Conservation (phyloP, 148 eudicot species). For the Silene latifolia region DNA sequence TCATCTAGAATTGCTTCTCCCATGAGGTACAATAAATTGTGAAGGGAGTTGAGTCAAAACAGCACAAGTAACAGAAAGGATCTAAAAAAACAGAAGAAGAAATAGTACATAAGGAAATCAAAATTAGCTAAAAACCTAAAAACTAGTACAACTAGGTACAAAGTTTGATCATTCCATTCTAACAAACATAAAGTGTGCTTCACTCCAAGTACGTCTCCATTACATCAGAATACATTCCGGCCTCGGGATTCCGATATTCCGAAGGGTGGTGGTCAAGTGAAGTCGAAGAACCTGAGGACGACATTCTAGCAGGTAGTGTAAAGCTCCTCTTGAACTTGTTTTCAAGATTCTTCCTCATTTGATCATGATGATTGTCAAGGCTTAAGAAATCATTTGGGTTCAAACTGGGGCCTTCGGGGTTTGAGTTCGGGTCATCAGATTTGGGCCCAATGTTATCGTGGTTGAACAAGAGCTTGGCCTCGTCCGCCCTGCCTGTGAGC, state of each 20-base stretch:
- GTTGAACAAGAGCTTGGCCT: slow-evolving; percentile 63
- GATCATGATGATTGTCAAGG: slow-evolving; percentile 56
- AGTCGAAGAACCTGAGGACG: slow-evolving; percentile 72
- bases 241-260: slow-evolving; percentile 54
- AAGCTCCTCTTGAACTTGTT: slow-evolving; percentile 83
- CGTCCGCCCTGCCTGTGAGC: slow-evolving; percentile 69
- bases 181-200: slow-evolving; percentile 10
- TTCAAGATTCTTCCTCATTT: slow-evolving; percentile 55
- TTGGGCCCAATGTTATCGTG: slow-evolving; percentile 57
- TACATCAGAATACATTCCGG: slow-evolving; percentile 81
- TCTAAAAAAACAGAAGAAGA: slow-evolving; percentile 11
- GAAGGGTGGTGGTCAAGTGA: slow-evolving; percentile 71
- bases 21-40: slow-evolving; percentile 24
- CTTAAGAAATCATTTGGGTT: slow-evolving; percentile 72
- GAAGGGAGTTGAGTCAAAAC: slow-evolving; percentile 20
- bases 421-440: slow-evolving; percentile 32
- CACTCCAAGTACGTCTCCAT: slow-evolving; percentile 84
- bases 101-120: slow-evolving; percentile 20
- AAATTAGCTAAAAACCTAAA: slow-evolving; percentile 15
- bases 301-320: slow-evolving; percentile 79
- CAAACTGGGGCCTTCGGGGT: slow-evolving; percentile 43
- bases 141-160: slow-evolving; percentile 38
- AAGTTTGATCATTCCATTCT: slow-evolving; percentile 12
- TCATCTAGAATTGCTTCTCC: slow-evolving; percentile 19
- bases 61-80: slow-evolving; percentile 9